Base-by-base conservation (phyloP, 1,284 basidiomycete genomes). In the Cystobasidium sp. region DNA sequence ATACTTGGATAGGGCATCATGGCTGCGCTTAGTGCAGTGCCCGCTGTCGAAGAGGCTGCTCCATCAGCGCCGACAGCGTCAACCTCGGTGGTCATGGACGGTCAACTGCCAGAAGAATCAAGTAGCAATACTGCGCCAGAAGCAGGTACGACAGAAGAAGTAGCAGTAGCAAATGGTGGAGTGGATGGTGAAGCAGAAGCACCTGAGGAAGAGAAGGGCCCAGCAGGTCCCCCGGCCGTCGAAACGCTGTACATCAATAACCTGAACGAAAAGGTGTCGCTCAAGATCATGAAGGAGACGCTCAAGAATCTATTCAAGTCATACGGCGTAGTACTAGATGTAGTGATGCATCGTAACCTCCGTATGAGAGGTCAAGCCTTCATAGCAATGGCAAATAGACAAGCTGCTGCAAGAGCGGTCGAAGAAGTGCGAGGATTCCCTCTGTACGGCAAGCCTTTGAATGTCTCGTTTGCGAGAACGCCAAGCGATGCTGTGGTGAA, bases 291-390 rank as follows among this genome's bases (percentile, higher is more conserved):
- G 68, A 87, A 96, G 84, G 85, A 91, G 75, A 93, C 94, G 0
- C 85, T 99, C 56, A 86, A 88, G 22, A 90, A 91, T 51, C 86
- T 99, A 61, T 98, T 99, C 86, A 93, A 93, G 83, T 88, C 91
- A 44, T 99, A 98, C 81, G 93, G 93, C 20, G 90, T 91, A 75
- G 90, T 99, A 6, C 83, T 96, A 41, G 93, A 94, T 79, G 92
- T 99, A 18, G 90, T 94, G 8, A 94, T 95, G 6, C 96, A 99
- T 83, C 84, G 86, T 70, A 98, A 97, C 84, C 83, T 97, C 75
- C 88, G 96, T 44, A 99, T 99, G 97, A 87, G 97, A 52, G 96
- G 96, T 12, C 96, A 99, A 84, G 96, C 96, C 6, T 99, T 99
- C 81, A 92, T 99, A 20, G 93, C 92, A 43, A 97, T 99, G 82